Base-by-base conservation (phyloP, 306 rosid species). In the barrel medic (Medicago truncatula) region DNA sequence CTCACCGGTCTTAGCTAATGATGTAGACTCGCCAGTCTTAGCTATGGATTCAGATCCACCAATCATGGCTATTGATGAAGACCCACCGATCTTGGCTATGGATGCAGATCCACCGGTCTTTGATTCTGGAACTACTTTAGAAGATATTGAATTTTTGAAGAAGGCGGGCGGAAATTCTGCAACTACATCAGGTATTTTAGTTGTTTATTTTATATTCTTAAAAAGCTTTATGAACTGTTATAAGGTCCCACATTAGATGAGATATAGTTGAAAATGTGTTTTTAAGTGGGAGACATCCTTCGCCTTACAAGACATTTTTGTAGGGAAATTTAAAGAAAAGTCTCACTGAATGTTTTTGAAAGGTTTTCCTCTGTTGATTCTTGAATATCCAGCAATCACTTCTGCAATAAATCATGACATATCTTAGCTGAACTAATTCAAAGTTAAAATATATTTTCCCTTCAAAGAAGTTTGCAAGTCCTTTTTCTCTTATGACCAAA, bases 81-180 rank as follows among this genome's bases (percentile, higher is more conserved):
- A 25, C 41, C 66, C 41, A 1, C 18, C 40, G 9, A 5, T 60
- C 41, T 34, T 60, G 14, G 66, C 20, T 28, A 60, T 14, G 9
- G 31, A 66, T 66, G 53, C 72, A 0, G 87, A 67, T 12, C 72
- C 72, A 44, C 14, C 39, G 18, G 9, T 25, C 73, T 3, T 41
- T 7, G 87, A 80, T 57, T 61, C 86, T 7, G 82, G 82, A 67
- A 50, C 76, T 74, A 83, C 76, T 25, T 47, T 64, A 0, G 85
- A 83, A 64, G 88, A 70, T 53, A 64, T 68, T 83, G 89, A 78
- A 44, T 83, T 75, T 72, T 69, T 63, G 60, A 87, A 85, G 77
- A 83, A 84, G 78, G 88, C 85, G 62, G 86, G 85, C 73, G 91
- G 93, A 82, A 72, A 73, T 58, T 67, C 64, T 73, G 66, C 41